Evolutionary conservation across 257 asterid genomes (phyloP).

Genomic region (Penstemon eatonii): DNA sequence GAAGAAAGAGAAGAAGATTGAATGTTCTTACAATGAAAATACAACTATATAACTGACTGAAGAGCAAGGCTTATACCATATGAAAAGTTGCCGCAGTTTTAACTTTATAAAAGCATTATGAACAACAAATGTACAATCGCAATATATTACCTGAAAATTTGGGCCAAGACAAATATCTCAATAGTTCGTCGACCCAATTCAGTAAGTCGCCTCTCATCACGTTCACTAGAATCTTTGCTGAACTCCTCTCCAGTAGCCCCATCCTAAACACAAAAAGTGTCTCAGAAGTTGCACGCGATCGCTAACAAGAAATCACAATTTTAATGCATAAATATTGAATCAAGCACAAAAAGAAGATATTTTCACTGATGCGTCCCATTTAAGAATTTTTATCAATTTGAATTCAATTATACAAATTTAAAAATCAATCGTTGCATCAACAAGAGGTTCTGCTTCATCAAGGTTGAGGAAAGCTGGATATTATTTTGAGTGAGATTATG

Average conservation of each 20-base stretch:
- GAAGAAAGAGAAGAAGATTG: neutral
- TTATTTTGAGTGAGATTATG: no score
- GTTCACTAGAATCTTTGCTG: slow-evolving; percentile 73
- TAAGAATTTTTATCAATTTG: no score
- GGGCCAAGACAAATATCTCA: slow-evolving; percentile 84
- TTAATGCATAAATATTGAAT: neutral
- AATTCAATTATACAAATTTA: no score
- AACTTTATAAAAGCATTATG: neutral
- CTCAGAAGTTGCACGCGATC: slow-evolving; percentile 25
- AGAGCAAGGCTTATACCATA: slow-evolving; percentile 18
- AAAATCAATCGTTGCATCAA: no score
- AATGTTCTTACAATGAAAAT: neutral
- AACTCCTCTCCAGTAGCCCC: slow-evolving; percentile 79
- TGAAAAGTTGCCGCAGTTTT: slow-evolving; percentile 31
- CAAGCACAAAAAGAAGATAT: neutral
- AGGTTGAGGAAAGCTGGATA: no score
- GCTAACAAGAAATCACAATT: neutral
- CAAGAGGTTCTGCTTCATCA: no score
- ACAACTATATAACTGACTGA: slow-evolving; percentile 31
- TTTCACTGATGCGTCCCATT: no score
- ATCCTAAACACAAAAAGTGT: slow-evolving; percentile 52
- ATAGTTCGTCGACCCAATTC: slow-evolving; percentile 95
- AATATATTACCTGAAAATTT: slow-evolving; percentile 71
- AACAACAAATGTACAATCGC: slow-evolving; percentile 24
- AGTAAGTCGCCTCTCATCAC: slow-evolving; percentile 90